Evolutionary conservation across 345 rosid species (phyloP), one percentile per base, ranked within the genome.

Genomic region (Gossypium turneri): DNA sequence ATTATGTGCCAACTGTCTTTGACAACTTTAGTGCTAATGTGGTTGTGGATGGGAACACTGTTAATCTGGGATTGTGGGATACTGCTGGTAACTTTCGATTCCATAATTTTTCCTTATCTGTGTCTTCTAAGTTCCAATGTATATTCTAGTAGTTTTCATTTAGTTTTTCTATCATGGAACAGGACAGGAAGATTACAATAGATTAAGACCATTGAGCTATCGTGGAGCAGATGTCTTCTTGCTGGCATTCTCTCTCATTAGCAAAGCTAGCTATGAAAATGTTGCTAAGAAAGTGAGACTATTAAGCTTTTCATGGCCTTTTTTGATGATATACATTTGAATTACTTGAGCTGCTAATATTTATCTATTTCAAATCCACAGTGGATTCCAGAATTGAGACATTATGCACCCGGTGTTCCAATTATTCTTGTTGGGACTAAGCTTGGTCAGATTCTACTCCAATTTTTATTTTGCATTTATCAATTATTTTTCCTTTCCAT

Each of bases 21-120:
- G 99, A 93, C 81, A 95, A 95, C 84, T 95, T 95, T 83, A 93
- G 99, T 77, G 99, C 99, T 22, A 93, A 93, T 83, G 98, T 93
- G 73, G 99, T 93, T 27, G 99, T 95, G 81, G 90, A 95, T 53
- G 98, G 99, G 61, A 79, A 78, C 80, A 95, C 98, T 12, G 94
- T 95, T 5, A 95, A 93, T 81, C 88, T 95, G 72, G 99, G 97
- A 55, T 81, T 93, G 79, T 95, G 99, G 99, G 99, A 95, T 83
- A 91, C 99, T 78, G 98, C 97, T 51, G 98, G 99, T 95, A 81
- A 29, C 79, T 53, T 72, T 74, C 2, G 2, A 17, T 59, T 41
- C 27, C 16, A 15, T 41, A 20, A 2, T 16, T 38, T 74, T 74
- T 53, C n/a, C 9, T 73, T 45, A 20, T 73, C 24, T 10, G 1